Percentiles rank a stretch among this genome's conserved stretches.
These are phyloP conservation scores for Colletotrichum tropicicola DNA, from an alignment of 2,329 filamentous ascomycete species.

Conservation along the genomic window DNA sequence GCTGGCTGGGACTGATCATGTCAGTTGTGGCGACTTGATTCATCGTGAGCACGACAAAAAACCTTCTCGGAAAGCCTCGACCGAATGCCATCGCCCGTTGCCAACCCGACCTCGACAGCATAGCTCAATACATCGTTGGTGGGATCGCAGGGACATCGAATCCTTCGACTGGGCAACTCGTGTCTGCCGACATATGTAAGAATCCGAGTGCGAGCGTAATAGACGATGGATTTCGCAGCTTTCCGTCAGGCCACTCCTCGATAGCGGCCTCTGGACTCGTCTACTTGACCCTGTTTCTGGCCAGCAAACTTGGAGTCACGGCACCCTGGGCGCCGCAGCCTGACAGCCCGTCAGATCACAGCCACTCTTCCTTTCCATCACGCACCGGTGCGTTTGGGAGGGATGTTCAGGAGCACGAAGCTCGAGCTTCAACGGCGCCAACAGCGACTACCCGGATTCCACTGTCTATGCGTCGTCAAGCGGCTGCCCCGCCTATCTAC, in stretches of 20 bases:
- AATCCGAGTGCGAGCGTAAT: constrained; percentile 62
- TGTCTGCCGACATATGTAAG: constrained; percentile 74
- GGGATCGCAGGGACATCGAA: constrained; percentile 58
- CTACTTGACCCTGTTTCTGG: constrained; percentile 81
- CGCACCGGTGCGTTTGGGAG: constrained; percentile 33
- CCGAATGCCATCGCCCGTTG: constrained; percentile 81
- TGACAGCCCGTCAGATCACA: constrained; percentile 38
- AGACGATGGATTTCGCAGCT: constrained; percentile 79
- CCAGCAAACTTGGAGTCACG: constrained; percentile 65
- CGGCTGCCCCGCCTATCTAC: constrained; percentile 78
- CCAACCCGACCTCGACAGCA: constrained; percentile 69
- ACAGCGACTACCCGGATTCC: constrained; percentile 40
- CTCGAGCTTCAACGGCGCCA: neutral
- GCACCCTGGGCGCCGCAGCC: constrained; percentile 68
- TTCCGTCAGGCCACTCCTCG: constrained; percentile 51
- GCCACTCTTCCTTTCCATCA: constrained; percentile 42
- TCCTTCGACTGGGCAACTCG: constrained; percentile 63
- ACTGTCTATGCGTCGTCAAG: constrained; percentile 64
- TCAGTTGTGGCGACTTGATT: constrained; percentile 72
- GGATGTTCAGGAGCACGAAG: constrained; percentile 12
- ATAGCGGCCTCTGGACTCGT: constrained; percentile 76
- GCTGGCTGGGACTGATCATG: constrained; percentile 78
- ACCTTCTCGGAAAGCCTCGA: constrained; percentile 65
- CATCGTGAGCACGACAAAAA: constrained; percentile 80
- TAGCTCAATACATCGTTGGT: constrained; percentile 64